Evolutionary conservation across 805 yeast species (phyloP), one percentile per base, ranked within the genome.

Genomic region (Lipomyces mesembrius): DNA sequence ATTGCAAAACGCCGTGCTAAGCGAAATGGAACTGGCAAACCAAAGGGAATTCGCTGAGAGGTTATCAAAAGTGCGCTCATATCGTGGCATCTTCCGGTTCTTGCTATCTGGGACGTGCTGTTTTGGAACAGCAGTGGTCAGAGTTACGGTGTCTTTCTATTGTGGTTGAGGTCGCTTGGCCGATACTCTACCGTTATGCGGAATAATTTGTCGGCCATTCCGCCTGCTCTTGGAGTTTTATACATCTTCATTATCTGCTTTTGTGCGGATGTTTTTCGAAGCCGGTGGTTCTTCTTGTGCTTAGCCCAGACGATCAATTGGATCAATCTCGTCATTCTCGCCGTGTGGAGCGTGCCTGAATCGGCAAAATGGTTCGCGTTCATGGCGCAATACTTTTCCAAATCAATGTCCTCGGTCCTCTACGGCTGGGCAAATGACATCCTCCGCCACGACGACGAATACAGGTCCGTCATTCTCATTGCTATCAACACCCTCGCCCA

Each of bases 351-450:
- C 59, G 84, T 86, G 8, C 80, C 83, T 1, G 84, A 84, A 70
- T 71, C 80, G 8, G 86, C 85, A 4, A 86, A 84, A 72, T 85
- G 88, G 87, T 86, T 84, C 77, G 89, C 87, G 0, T 86, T 81
- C 76, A 80, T 84, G 72, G 75, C 85, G 53, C 86, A 83, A 67
- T 86, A 84, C 74, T 81, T 83, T 64, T 87, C 87, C 7, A 83
- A 87, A 84, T 85, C 88, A 11, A 83, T 83, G 82, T 87, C 89
- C 0, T 85, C 88, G 0, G 85, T 84, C 0, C 75, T 85, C 17
- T 86, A 85, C 73, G 81, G 86, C 20, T 86, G 88, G 87, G 83
- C 82, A 62, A 84, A 84, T 69, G 88, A 84, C 75, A 85, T 85
- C 51, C 83, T 86, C 63, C 79, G 88, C 58, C 79, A 83, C 55